These are phyloP conservation scores for Austroboletus festivus DNA, from an alignment of 768 basidiomycete species.

Conservation along the genomic window DNA sequence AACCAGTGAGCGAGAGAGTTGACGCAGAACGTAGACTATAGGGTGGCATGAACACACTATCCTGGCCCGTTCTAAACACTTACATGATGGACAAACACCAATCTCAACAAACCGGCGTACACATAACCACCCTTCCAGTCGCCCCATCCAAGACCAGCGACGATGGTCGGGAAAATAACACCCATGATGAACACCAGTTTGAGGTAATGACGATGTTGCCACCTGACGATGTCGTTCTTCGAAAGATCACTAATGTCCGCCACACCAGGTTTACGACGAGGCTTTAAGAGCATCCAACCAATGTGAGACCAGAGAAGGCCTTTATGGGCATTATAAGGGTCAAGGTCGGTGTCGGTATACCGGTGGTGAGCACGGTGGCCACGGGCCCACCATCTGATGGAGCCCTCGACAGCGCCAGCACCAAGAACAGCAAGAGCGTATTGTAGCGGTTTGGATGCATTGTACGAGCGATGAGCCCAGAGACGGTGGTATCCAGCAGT, in stretches of 20 bases:
- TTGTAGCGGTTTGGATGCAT: constrained; percentile 79
- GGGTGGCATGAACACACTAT: constrained; percentile 1
- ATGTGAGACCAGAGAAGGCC: constrained; percentile 83
- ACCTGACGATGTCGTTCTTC: constrained; percentile 71
- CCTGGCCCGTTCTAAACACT: constrained; percentile 23
- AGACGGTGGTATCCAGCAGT: constrained; percentile 92
- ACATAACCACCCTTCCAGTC: constrained; percentile 26
- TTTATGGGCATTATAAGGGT: constrained; percentile 87
- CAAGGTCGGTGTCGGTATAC: constrained; percentile 92
- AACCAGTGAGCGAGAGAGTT: constrained; percentile 95
- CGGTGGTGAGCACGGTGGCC: constrained; percentile 94
- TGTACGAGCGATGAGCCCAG: constrained; percentile 92
- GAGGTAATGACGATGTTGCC: constrained; percentile 81
- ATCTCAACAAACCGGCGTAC: constrained; percentile 43
- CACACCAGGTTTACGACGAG: constrained; percentile 78
- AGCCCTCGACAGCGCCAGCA: constrained; percentile 87
- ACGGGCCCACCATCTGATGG: constrained; percentile 96
- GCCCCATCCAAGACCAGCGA: constrained; percentile 16
- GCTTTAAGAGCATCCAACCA: constrained; percentile 89
- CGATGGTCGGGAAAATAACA: constrained; percentile 60
- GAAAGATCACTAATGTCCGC: constrained; percentile 82
- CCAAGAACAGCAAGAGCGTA: constrained; percentile 81
- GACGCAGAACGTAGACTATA: constrained; percentile 91
- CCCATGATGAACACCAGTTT: constrained; percentile 61
- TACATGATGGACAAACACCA: constrained; percentile 82